Base-by-base conservation (phyloP, 768 basidiomycete genomes). In the Tubosaeta brunneosetosa region DNA sequence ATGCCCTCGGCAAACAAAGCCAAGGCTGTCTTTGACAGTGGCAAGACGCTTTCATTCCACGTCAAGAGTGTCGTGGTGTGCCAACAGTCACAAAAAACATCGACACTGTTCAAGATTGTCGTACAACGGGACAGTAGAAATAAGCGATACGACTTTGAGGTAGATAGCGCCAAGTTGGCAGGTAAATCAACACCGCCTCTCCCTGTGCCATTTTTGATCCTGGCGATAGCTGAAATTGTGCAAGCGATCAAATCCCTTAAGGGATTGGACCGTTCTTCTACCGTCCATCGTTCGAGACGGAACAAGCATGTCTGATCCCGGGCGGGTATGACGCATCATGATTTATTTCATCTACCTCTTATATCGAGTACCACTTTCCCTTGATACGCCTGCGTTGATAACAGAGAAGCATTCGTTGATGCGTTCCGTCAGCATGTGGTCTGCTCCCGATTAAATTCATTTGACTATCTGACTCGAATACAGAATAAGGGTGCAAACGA, bases 131-230 rank as follows among this genome's bases (percentile, higher is more conserved):
- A 82, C 34, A 78, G 79, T 40, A 77, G 83, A 38, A 87, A 85
- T 59, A 99, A 98, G 76, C 77, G 93, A 36, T 98, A 97, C 66
- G 95, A 98, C 62, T 97, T 97, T 65, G 97, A 99, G 71, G 95
- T 94, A 0, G 94, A 95, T 69, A 92, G 74, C 58, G 77, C 88
- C 2, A 86, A 84, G 67, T 65, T 84, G 51, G 92, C 94, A 44
- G 79, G 90, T 89, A 63, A 61, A 88, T 19, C 11, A 14, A 25
- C 29, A 17, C 22, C 8, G 7, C 19, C 14, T 43, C 34, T 42
- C 37, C 19, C 11, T 41, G 10, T 34, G 16, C 44, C 14, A 14
- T 3, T 44, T 34, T 34, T 55, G 51, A 40, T 49, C 25, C 26
- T 58, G 44, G 51, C 54, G 11, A 38, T 44, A 88, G 85, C 76